Conservation (phyloP, 345 rosid genomes). For the Gynandropsis gynandra region DNA sequence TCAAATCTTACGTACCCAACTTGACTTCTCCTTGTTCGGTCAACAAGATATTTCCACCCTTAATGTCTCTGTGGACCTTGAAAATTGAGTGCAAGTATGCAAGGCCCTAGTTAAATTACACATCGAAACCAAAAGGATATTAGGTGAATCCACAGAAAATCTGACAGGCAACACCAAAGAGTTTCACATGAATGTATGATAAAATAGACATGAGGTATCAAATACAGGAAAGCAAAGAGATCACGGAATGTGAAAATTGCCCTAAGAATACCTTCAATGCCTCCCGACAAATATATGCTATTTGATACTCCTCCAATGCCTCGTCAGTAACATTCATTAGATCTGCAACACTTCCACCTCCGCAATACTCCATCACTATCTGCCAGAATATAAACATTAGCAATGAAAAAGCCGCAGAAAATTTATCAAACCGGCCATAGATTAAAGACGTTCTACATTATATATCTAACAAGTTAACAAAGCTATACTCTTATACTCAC, state of each 20-base stretch:
- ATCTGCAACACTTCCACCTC: constrained; percentile 98
- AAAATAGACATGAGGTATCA: constrained; percentile 11
- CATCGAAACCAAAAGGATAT: constrained; percentile 20
- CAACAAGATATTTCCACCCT: constrained; percentile 95
- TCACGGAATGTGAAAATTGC: constrained; percentile 7
- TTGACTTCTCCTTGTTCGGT: constrained; percentile 99
- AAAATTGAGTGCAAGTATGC: constrained; percentile 92
- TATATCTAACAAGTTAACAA: constrained; percentile 4
- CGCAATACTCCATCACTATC: constrained; percentile 99
- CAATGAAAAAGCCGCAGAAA: constrained; percentile 13
- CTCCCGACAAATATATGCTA: constrained; percentile 92
- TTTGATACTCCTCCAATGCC: constrained; percentile 90
- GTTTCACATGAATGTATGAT: not conserved
- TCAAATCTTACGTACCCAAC: constrained; percentile 61
- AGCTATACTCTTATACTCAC: constrained; percentile 33
- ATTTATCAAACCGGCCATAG: not conserved
- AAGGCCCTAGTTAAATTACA: constrained; percentile 70
- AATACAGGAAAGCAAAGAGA: constrained; percentile 14
- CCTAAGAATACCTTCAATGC: constrained; percentile 63
- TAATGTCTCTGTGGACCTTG: constrained; percentile 98
- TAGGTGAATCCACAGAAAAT: constrained; percentile 1
- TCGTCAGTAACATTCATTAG: constrained; percentile 87
- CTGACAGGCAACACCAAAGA: not conserved
- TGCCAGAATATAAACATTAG: constrained; percentile 42
- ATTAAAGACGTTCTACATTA: constrained; percentile 11